phyloP scores from a whole-genome alignment of 352 stramenopile species.

The Lagenidium giganteum region DNA sequence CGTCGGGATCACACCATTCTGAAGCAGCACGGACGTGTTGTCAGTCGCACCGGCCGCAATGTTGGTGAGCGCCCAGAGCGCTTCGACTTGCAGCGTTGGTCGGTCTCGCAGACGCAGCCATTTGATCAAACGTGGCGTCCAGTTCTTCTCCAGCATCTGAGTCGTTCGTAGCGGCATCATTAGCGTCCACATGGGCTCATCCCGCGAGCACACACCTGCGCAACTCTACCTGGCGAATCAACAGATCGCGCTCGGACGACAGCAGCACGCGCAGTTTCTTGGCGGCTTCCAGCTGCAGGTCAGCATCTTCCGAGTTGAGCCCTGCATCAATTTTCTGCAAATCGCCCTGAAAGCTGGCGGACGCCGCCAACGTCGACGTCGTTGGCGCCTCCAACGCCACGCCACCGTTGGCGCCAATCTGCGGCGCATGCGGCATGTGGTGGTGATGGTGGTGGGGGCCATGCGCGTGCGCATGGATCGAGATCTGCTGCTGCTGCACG shows the following conservation, averaged over 20 bases:
- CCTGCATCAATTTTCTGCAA: conserved; percentile 78
- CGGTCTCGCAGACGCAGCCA: conserved; percentile 76
- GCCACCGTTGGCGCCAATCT: not conserved
- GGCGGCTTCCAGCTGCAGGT: conserved; percentile 77
- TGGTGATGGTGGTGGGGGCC: conserved; percentile 44
- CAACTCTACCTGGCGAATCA: conserved; percentile 74
- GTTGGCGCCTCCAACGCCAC: conserved; percentile 25
- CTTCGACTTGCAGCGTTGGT: conserved; percentile 88
- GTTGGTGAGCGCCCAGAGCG: conserved; percentile 94
- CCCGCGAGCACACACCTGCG: not conserved
- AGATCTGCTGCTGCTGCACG: conserved; percentile 39
- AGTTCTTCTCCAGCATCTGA: conserved; percentile 88
- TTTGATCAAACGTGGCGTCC: conserved; percentile 82
- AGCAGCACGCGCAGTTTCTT: conserved; percentile 86
- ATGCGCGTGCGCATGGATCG: conserved; percentile 19
- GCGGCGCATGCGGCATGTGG: conserved; percentile 33
- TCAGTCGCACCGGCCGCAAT: conserved; percentile 90
- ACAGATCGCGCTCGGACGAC: conserved; percentile 75
- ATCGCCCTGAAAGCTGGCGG: conserved; percentile 69
- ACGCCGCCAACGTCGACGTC: conserved; percentile 28
- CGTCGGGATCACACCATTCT: conserved; percentile 89
- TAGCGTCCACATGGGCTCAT: conserved; percentile 1
- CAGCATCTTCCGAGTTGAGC: conserved; percentile 76
- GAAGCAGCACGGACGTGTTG: conserved; percentile 89
- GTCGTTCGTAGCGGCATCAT: not conserved